Percentiles rank a stretch among this genome's conserved stretches.
These are phyloP conservation scores for Penicillium malachiteum DNA, from an alignment of 495 filamentous ascomycete species.

Conservation along the genomic window DNA sequence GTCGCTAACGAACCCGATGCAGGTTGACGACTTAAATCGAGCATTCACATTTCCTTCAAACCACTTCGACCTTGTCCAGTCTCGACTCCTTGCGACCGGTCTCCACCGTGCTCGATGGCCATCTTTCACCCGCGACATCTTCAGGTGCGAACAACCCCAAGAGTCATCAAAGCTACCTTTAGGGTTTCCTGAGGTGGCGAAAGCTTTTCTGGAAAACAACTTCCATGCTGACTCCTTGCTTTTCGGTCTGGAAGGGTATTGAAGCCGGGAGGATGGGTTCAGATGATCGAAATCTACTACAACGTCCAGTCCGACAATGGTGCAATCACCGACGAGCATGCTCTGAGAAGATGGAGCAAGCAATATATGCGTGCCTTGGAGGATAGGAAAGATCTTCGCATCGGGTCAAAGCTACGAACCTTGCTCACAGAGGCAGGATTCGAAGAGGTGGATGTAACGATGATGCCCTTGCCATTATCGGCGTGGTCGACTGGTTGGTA, in stretches of 20 bases:
- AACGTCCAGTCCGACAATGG: conserved; percentile 91
- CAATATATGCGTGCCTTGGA: conserved; percentile 65
- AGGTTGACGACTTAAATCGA: conserved; percentile 78
- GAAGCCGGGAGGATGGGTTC: conserved; percentile 79
- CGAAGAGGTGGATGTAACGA: conserved; percentile 65
- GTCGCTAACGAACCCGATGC: conserved; percentile 27
- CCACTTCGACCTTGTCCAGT: conserved; percentile 89
- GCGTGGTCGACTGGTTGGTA: conserved; percentile 69
- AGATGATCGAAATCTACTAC: conserved; percentile 86
- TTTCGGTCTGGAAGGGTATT: conserved; percentile 43
- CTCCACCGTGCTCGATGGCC: conserved; percentile 76
- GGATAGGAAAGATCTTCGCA: conserved; percentile 68
- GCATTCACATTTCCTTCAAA: conserved; percentile 72
- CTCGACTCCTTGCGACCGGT: conserved; percentile 73
- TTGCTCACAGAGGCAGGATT: conserved; percentile 70
- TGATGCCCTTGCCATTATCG: conserved; percentile 73
- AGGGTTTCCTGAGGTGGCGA: not conserved
- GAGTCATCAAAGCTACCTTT: not conserved
- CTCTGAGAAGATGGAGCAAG: conserved; percentile 71
- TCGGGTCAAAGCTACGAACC: conserved; percentile 59
- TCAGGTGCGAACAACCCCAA: conserved; percentile 41
- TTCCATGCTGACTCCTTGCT: not conserved
- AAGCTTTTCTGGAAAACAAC: too few species aligned
- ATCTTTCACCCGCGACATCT: conserved; percentile 77
- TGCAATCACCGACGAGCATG: conserved; percentile 67